phyloP scores from a whole-genome alignment of 2,329 filamentous ascomycete species.

The Sarocladiaceae sp. region DNA sequence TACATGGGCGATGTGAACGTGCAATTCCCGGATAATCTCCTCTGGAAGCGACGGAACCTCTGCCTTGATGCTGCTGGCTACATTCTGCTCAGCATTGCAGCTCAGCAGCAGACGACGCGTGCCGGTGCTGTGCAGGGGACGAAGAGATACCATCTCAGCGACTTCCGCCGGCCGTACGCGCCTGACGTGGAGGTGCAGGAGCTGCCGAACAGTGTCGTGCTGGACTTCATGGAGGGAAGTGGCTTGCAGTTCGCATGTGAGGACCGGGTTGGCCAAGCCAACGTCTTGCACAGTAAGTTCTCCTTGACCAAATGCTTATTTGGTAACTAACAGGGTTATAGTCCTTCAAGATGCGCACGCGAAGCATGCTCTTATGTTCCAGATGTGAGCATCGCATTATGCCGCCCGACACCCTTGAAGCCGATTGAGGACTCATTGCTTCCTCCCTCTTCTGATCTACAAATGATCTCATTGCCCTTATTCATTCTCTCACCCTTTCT shows the following conservation, averaged over 20 bases:
- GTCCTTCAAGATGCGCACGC: slow-evolving; percentile 31
- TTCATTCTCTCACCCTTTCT: slow-evolving; percentile 10
- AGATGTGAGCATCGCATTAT: slow-evolving; percentile 9
- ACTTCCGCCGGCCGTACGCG: slow-evolving; percentile 72
- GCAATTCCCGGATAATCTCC: slow-evolving; percentile 89
- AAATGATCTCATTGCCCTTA: slow-evolving; percentile 2
- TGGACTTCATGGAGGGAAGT: slow-evolving; percentile 56
- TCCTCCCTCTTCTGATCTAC: slow-evolving; percentile 4
- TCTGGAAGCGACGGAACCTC: slow-evolving; percentile 93
- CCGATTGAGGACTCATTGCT: neutral
- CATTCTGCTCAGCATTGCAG: slow-evolving; percentile 60
- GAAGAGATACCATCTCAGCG: slow-evolving; percentile 78
- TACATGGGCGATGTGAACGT: slow-evolving; percentile 89
- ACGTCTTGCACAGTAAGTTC: slow-evolving; percentile 47
- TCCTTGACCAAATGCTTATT: neutral
- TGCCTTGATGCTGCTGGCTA: slow-evolving; percentile 79
- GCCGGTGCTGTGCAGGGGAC: slow-evolving; percentile 26
- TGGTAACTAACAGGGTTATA: slow-evolving; percentile 13
- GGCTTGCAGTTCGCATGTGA: slow-evolving; percentile 58
- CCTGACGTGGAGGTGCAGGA: slow-evolving; percentile 92
- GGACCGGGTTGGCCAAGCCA: slow-evolving; percentile 51
- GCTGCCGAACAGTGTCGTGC: slow-evolving; percentile 73
- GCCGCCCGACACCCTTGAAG: slow-evolving; percentile 1
- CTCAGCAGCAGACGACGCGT: slow-evolving; percentile 3
- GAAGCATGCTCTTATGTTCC: slow-evolving; percentile 25